Percentiles rank a stretch among this genome's conserved stretches.
phyloP scores from a whole-genome alignment of 176 grass and related monocot species.

The Zoysia pacifica region DNA sequence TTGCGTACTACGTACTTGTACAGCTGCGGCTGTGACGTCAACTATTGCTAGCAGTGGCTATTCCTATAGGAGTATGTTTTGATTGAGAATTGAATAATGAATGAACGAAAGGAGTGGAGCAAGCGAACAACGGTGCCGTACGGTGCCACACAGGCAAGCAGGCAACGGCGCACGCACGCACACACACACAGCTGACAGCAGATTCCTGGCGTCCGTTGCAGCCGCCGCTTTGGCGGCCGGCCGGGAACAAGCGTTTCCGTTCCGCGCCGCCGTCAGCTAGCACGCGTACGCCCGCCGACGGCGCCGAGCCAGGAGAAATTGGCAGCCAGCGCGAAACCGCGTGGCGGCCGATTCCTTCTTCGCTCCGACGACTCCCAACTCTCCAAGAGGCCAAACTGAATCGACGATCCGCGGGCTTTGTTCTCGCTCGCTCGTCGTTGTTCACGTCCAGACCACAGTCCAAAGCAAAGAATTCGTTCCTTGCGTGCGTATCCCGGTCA shows the following conservation, averaged over 20 bases:
- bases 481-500: neutral
- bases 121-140: neutral
- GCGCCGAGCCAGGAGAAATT: neutral
- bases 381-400: neutral
- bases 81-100: neutral
- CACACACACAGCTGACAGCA: too few relatives aligned
- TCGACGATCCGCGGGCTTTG: neutral
- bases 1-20: constrained; percentile 2
- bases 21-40: neutral
- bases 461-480: constrained; percentile 20
- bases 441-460: too few relatives aligned
- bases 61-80: neutral
- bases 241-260: neutral
- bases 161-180: too few relatives aligned
- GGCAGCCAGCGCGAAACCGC: neutral
- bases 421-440: too few relatives aligned
- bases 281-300: neutral
- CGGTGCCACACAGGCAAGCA: neutral
- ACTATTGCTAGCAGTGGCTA: neutral
- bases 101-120: too few relatives aligned
- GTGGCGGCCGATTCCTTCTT: neutral
- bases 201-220: neutral
- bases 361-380: neutral
- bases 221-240: neutral
- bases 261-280: neutral